These are phyloP conservation scores for Boletellus ananiceps DNA, from an alignment of 768 basidiomycete genomes.

Conservation along the genomic window DNA sequence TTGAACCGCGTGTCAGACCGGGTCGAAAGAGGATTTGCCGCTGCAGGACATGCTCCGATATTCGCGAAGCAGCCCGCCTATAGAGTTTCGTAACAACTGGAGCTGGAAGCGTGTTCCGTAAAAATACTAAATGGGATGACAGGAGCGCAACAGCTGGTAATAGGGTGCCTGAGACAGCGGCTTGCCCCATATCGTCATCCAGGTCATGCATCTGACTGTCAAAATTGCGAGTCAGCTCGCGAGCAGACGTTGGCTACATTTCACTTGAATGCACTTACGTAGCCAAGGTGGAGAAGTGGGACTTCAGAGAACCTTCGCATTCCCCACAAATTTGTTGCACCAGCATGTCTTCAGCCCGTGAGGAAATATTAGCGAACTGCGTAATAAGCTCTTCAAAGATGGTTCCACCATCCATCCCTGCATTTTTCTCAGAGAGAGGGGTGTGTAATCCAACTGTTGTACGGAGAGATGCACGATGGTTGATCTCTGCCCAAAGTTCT, in stretches of 20 bases:
- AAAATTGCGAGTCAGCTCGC: not conserved
- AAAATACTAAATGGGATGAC: slow-evolving; percentile 70
- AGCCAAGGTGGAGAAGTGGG: slow-evolving; percentile 57
- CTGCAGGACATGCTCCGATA: slow-evolving; percentile 78
- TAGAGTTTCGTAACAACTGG: slow-evolving; percentile 60
- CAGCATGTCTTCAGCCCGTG: slow-evolving; percentile 84
- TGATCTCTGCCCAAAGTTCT: slow-evolving; percentile 82
- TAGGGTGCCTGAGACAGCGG: slow-evolving; percentile 64
- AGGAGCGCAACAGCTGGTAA: slow-evolving; percentile 73
- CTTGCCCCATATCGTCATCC: slow-evolving; percentile 23
- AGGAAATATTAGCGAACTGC: slow-evolving; percentile 55
- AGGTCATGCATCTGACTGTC: slow-evolving; percentile 11
- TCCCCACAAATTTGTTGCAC: slow-evolving; percentile 80
- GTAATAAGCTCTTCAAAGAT: slow-evolving; percentile 76
- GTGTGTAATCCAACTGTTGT: slow-evolving; percentile 45
- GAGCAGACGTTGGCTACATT: not conserved
- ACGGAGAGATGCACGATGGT: slow-evolving; percentile 53
- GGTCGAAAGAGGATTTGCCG: slow-evolving; percentile 79
- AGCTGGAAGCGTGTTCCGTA: slow-evolving; percentile 61
- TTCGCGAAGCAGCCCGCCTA: slow-evolving; percentile 61
- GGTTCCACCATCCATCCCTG: slow-evolving; percentile 39
- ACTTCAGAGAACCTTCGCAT: slow-evolving; percentile 68
- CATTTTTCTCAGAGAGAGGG: slow-evolving; percentile 45
- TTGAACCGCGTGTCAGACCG: slow-evolving; percentile 44
- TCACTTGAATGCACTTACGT: slow-evolving; percentile 30